Conservation (phyloP, 139 green algal genomes). For the Closterium sp. region DNA sequence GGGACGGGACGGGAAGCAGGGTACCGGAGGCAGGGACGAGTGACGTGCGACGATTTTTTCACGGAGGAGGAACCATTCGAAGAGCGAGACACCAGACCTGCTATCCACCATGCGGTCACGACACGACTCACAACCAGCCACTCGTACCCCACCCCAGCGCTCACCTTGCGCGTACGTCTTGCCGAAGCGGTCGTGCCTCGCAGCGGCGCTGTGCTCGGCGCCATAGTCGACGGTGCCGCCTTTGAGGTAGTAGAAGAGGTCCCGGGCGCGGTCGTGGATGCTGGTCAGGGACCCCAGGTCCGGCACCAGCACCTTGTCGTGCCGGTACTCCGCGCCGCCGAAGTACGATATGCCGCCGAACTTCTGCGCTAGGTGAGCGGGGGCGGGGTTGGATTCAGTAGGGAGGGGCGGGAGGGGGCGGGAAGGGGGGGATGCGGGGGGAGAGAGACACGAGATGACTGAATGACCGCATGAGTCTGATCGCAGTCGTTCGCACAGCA, state of each 20-base stretch:
- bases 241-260: conserved; percentile 53
- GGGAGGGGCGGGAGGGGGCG: neutral
- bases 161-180: conserved; percentile 12
- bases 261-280: conserved; percentile 41
- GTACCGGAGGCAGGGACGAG: neutral
- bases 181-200: conserved; percentile 34
- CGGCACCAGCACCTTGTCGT: conserved; percentile 34
- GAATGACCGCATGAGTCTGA: neutral
- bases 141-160: too few species aligned
- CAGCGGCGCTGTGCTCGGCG: conserved; percentile 33
- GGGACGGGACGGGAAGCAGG: neutral
- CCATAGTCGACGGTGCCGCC: conserved; percentile 43
- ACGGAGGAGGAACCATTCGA: too few species aligned
- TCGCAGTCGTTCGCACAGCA: neutral
- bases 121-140: too few species aligned
- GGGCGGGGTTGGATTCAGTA: neutral
- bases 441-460: neutral
- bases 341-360: conserved; percentile 41
- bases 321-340: conserved; percentile 32
- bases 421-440: neutral
- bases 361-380: conserved; percentile 15
- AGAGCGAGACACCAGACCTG: too few species aligned
- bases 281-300: conserved; percentile 40
- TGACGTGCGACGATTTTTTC: too few species aligned
- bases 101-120: too few species aligned